Evolutionary conservation across 2,329 filamentous ascomycete genomes (phyloP).

Genomic region (Xylaria hypoxylon): DNA sequence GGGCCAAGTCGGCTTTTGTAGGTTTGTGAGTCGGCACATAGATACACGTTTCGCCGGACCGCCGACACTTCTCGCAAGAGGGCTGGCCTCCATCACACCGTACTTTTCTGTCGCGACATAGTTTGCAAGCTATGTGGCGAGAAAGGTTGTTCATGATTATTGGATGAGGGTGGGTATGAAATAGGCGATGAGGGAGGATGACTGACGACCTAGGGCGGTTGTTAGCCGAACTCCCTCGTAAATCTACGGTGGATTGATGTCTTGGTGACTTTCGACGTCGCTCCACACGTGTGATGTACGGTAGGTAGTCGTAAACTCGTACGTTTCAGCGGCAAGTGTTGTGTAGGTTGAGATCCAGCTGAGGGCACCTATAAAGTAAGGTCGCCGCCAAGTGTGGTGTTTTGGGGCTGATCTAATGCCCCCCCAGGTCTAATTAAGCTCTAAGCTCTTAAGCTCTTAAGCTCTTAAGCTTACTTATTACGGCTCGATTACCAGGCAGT

Average conservation of each 20-base stretch:
- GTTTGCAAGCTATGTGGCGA: conserved; percentile 42
- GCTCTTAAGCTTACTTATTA: conserved; percentile 34
- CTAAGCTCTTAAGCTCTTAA: no score
- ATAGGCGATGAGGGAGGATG: conserved; percentile 17
- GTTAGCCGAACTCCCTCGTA: conserved; percentile 26
- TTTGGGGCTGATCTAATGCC: conserved; percentile 17
- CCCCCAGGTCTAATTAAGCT: conserved; percentile 35
- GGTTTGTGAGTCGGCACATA: conserved; percentile 44
- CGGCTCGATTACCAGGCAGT: conserved; percentile 26
- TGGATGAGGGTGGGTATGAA: conserved; percentile 7
- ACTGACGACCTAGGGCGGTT: conserved; percentile 27
- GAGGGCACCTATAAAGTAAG: conserved; percentile 31
- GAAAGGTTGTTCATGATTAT: conserved; percentile 40
- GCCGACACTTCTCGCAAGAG: conserved; percentile 44
- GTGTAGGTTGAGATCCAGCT: conserved; percentile 28
- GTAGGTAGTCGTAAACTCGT: conserved; percentile 15
- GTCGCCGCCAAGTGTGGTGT: conserved; percentile 30
- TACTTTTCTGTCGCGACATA: conserved; percentile 45
- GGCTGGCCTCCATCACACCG: conserved; percentile 44
- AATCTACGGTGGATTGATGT: conserved; percentile 14
- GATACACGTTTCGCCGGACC: conserved; percentile 43
- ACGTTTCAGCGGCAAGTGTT: conserved; percentile 20
- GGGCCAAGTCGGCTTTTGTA: conserved; percentile 43
- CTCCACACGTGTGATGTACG: conserved; percentile 22
- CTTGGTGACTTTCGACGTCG: conserved; percentile 15